These are phyloP conservation scores for Phytophthora crassamura DNA, from an alignment of 352 stramenopile genomes.

Conservation along the genomic window DNA sequence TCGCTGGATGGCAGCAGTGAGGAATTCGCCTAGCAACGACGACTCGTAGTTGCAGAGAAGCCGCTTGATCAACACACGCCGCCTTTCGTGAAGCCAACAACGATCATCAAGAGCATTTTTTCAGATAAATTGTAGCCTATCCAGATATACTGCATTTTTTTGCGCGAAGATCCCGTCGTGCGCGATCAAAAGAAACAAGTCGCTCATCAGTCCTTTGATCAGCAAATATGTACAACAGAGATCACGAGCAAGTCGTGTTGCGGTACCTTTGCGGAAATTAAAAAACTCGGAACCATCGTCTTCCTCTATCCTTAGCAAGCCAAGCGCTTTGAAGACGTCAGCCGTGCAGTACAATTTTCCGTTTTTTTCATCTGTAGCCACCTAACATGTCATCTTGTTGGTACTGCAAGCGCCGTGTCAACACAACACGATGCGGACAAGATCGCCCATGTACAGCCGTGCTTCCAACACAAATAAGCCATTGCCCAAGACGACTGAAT, in stretches of 20 bases:
- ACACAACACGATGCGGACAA: too few relatives aligned
- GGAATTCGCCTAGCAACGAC: conserved; percentile 8
- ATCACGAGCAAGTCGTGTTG: conserved; percentile 16
- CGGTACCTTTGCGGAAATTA: conserved; percentile 1
- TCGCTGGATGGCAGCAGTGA: conserved; percentile 2
- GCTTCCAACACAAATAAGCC: too few relatives aligned
- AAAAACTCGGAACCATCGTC: conserved; percentile 22
- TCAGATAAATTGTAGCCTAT: conserved; percentile 21
- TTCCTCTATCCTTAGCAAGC: conserved; percentile 18
- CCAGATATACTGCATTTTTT: conserved; percentile 26
- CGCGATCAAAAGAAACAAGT: conserved; percentile 27
- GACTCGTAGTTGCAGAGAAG: conserved; percentile 18
- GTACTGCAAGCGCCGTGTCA: too few relatives aligned
- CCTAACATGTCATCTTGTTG: too few relatives aligned
- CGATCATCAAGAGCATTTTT: conserved; percentile 19
- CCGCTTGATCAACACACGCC: not conserved
- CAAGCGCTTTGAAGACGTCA: conserved; percentile 27
- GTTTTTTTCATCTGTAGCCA: too few relatives aligned
- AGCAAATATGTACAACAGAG: conserved; percentile 18
- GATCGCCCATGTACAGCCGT: too few relatives aligned
- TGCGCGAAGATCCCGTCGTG: conserved; percentile 13
- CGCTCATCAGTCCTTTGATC: conserved; percentile 29
- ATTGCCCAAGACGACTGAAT: too few relatives aligned
- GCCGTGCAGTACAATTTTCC: too few relatives aligned
- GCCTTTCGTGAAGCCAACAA: not conserved